Percentiles rank a stretch among this genome's conserved stretches.
These are phyloP conservation scores for Aureobasidium namibiae DNA, from an alignment of 2,329 filamentous ascomycete species.

Conservation along the genomic window DNA sequence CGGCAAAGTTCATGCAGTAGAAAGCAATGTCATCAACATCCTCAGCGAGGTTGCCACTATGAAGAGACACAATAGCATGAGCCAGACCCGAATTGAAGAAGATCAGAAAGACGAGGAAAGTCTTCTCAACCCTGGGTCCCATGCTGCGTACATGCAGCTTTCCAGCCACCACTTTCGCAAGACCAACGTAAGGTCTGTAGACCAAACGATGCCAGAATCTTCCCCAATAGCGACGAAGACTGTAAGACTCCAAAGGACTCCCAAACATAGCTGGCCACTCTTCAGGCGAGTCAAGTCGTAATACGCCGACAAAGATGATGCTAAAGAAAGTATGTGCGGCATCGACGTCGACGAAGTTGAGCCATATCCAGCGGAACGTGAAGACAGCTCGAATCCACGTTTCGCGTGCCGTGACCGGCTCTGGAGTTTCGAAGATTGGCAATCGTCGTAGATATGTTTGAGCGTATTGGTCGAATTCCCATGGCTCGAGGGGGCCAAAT, in stretches of 20 bases:
- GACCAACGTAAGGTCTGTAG: neutral
- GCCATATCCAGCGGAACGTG: neutral
- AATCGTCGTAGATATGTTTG: neutral
- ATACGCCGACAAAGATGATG: conserved; percentile 8
- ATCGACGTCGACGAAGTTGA: neutral
- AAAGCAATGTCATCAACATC: neutral
- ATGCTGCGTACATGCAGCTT: neutral
- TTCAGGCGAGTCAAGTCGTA: conserved; percentile 11
- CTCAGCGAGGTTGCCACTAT: neutral
- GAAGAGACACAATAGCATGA: neutral
- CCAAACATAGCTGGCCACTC: conserved; percentile 16
- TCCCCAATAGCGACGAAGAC: conserved; percentile 13
- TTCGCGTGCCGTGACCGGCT: neutral
- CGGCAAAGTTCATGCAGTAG: neutral
- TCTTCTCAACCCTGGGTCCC: neutral
- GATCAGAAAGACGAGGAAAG: neutral
- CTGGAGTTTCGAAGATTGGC: neutral
- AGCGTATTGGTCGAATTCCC: neutral
- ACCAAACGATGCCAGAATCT: conserved; percentile 14
- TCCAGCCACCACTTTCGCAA: neutral
- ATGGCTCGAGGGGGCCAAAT: neutral
- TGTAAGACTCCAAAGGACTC: neutral
- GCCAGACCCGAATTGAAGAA: neutral
- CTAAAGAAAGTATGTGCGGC: neutral
- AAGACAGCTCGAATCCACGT: neutral